Evolutionary conservation across 202 grass and related monocot species (phyloP).

Genomic region (Setaria italica): DNA sequence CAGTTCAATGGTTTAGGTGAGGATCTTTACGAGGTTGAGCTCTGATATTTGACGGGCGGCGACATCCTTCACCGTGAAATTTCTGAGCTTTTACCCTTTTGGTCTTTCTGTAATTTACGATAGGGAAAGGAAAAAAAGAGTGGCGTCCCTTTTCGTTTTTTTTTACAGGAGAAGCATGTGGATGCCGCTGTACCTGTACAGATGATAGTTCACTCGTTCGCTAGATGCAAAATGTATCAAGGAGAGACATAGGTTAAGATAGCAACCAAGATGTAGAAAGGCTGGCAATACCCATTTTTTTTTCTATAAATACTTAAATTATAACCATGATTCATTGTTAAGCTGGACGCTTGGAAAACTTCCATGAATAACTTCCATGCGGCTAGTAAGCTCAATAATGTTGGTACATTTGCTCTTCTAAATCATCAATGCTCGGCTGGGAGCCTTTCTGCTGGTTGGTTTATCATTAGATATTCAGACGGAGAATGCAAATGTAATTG

Average conservation of each 20-base stretch:
- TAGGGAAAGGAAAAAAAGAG: constrained; percentile 3
- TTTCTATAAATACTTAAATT: no score
- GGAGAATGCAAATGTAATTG: no score
- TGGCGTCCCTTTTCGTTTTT: constrained; percentile 46
- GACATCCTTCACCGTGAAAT: neutral
- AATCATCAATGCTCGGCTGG: no score
- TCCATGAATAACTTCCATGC: neutral
- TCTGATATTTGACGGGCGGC: constrained; percentile 40
- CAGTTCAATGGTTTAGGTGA: constrained; percentile 50
- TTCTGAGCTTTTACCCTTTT: neutral
- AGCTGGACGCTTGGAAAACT: neutral
- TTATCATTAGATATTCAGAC: no score
- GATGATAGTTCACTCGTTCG: constrained; percentile 65
- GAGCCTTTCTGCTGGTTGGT: no score
- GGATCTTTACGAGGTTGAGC: constrained; percentile 72
- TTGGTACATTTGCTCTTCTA: no score
- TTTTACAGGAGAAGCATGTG: constrained; percentile 64
- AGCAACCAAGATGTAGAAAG: constrained; percentile 18
- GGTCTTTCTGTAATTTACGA: constrained; percentile 40
- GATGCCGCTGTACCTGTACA: constrained; percentile 58
- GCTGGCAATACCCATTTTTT: neutral
- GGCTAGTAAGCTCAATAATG: neutral
- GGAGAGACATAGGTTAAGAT: constrained; percentile 35
- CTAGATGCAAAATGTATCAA: constrained; percentile 46
- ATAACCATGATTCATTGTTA: constrained; percentile 13